Base-by-base conservation (phyloP, 495 filamentous ascomycete genomes). In the Hypoxylon perforatum region DNA sequence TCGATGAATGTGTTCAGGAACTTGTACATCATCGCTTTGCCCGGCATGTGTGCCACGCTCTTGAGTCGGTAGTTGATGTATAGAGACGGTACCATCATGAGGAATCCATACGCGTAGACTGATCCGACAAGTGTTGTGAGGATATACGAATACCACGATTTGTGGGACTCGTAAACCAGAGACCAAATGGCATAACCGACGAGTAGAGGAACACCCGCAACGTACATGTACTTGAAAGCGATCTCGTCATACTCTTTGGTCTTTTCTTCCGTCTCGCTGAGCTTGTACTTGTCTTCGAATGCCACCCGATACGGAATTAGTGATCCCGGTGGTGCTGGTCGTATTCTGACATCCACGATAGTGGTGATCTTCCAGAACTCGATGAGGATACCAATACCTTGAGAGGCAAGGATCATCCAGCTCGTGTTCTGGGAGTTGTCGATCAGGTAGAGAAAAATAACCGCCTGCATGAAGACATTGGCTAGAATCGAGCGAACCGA, bases 361-460 rank as follows among this genome's bases (percentile, higher is more conserved):
- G 97, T 97, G n/a, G 95, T 99, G 74, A 99, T 87, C 74, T 99
- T 99, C 95, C 95, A 99, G 15, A 95, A 88, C 80, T 99, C 95
- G 54, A 99, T 88, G 8, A 97, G 73, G 65, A 99, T 99, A 36
- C 95, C 94, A 53, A 95, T 88, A 33, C 92, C 95, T 78, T 99
- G 95, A 12, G 92, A 90, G 38, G 92, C 90, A 18, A 99, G 84
- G 70, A 99, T 98, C 94, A 98, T 97, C 94, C 95, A 99, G 46
- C 91, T 95, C 4, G 95, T 99, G 72, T 94, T 94, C 15, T 97
- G 92, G 62, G 91, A 96, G 77, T 99, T 98, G 79, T 99, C 95
- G 73, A 99, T 81, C n/a, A 99, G 85, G 77, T 99, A 99, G 22
- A 99, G 87, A 85, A 99, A 97, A 76, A 99, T 97, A 71, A 98